A percentile compares a stretch with the other conserved stretches of the same genome.
Conservation (phyloP, 805 yeast species). For the Candida anglica region DNA sequence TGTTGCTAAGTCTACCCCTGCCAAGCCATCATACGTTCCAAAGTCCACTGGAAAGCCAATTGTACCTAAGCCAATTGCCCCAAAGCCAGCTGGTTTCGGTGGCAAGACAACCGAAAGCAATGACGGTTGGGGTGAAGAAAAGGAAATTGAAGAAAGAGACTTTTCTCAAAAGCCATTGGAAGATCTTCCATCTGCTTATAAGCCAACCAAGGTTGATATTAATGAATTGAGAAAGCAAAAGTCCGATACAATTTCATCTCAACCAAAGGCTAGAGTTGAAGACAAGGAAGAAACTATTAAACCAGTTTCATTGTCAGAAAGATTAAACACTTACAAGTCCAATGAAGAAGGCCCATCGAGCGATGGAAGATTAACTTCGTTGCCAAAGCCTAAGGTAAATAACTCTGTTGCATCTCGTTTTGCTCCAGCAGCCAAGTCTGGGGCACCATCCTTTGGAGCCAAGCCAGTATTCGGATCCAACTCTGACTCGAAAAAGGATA, state of each 20-base stretch:
- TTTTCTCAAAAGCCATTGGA: slow-evolving; percentile 47
- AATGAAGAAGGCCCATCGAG: slow-evolving; percentile 15
- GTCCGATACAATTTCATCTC: slow-evolving; percentile 42
- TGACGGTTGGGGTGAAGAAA: slow-evolving; percentile 74
- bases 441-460: slow-evolving; percentile 28
- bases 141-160: slow-evolving; percentile 53
- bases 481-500: slow-evolving; percentile 32
- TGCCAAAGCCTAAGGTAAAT: slow-evolving; percentile 60
- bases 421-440: slow-evolving; percentile 29
- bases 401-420: slow-evolving; percentile 49
- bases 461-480: slow-evolving; percentile 31
- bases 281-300: slow-evolving; percentile 40
- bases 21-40: slow-evolving; percentile 10
- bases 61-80: slow-evolving; percentile 35
- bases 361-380: slow-evolving; percentile 53
- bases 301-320: slow-evolving; percentile 47
- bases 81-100: slow-evolving; percentile 22
- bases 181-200: slow-evolving; percentile 57
- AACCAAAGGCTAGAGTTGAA: slow-evolving; percentile 21
- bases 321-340: slow-evolving; percentile 37
- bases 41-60: slow-evolving; percentile 13
- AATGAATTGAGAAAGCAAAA: slow-evolving; percentile 48
- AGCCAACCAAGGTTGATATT: slow-evolving; percentile 62
- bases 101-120: slow-evolving; percentile 10
- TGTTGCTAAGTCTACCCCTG: slow-evolving; percentile 25